Evolutionary conservation across 345 rosid species (phyloP).

Genomic region (Citrus sp.): DNA sequence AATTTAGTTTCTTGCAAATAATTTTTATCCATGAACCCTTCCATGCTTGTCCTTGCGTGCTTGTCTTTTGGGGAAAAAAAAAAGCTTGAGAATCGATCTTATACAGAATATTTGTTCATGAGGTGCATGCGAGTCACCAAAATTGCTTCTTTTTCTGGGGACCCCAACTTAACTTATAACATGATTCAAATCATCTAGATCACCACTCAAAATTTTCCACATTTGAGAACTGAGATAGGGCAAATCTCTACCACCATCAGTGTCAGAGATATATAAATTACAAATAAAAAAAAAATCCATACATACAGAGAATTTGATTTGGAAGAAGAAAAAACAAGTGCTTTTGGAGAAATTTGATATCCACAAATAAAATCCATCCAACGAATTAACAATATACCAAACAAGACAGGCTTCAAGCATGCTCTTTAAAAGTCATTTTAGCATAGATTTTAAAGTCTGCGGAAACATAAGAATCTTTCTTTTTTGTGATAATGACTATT

Average conservation of each 20-base stretch:
- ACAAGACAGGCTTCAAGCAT: background rate
- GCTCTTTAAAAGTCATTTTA: background rate
- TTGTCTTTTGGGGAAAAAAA: background rate
- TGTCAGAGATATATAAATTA: background rate
- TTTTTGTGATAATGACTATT: background rate
- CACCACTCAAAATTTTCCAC: background rate
- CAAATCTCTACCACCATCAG: background rate
- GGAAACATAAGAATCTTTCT: background rate
- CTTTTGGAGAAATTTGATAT: background rate
- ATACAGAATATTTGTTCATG: background rate
- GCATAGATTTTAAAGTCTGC: background rate
- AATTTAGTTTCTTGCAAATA: too few relatives aligned
- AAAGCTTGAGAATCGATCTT: background rate
- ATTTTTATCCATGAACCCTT: background rate
- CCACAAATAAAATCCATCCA: background rate
- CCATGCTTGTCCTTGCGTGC: background rate
- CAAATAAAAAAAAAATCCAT: background rate
- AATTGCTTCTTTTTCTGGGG: background rate
- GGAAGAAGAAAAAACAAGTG: background rate
- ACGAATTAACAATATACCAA: background rate
- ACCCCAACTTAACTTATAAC: background rate
- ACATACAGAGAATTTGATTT: background rate
- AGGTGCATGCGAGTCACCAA: background rate
- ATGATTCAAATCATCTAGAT: background rate
- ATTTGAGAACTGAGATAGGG: background rate